Percentiles rank a stretch among this genome's conserved stretches.
phyloP scores from a whole-genome alignment of 2,329 filamentous ascomycete species.

The Talaromyces sp. region DNA sequence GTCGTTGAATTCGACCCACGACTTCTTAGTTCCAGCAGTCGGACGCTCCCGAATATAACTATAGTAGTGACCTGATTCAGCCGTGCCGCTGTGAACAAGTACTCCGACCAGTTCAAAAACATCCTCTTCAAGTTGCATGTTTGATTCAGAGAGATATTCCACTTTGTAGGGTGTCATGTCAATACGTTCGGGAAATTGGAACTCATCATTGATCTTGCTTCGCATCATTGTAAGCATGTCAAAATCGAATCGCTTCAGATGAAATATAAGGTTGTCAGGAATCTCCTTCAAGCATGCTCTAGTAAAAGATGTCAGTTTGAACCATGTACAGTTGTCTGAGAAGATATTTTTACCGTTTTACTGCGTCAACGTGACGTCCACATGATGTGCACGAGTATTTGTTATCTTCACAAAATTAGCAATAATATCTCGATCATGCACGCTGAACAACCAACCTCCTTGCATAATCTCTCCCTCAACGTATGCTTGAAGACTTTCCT shows the following conservation, averaged over 20 bases:
- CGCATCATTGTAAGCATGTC: conserved; percentile 65
- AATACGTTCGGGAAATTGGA: conserved; percentile 78
- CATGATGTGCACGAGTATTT: conserved; percentile 97
- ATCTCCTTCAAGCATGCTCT: conserved; percentile 88
- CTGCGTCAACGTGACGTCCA: conserved; percentile 83
- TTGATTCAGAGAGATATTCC: conserved; percentile 69
- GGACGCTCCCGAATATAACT: conserved; percentile 86
- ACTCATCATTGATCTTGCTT: conserved; percentile 93
- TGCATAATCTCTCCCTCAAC: conserved; percentile 96
- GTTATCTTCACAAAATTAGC: conserved; percentile 62
- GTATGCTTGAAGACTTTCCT: conserved; percentile 90
- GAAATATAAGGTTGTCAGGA: conserved; percentile 91
- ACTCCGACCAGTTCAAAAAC: conserved; percentile 92
- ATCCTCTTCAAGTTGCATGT: conserved; percentile 60
- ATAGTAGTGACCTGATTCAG: conserved; percentile 95
- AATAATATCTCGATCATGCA: neutral
- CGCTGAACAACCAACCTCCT: conserved; percentile 56
- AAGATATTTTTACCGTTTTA: conserved; percentile 62
- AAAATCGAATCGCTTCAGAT: conserved; percentile 65
- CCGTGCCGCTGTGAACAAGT: conserved; percentile 86
- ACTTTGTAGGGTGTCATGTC: conserved; percentile 89
- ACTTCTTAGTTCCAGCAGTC: conserved; percentile 43
- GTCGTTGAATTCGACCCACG: conserved; percentile 95
- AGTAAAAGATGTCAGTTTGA: conserved; percentile 18
- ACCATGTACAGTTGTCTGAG: neutral